phyloP scores from a whole-genome alignment of 116 monocot genomes.

The Phalaenopsis hybrid region DNA sequence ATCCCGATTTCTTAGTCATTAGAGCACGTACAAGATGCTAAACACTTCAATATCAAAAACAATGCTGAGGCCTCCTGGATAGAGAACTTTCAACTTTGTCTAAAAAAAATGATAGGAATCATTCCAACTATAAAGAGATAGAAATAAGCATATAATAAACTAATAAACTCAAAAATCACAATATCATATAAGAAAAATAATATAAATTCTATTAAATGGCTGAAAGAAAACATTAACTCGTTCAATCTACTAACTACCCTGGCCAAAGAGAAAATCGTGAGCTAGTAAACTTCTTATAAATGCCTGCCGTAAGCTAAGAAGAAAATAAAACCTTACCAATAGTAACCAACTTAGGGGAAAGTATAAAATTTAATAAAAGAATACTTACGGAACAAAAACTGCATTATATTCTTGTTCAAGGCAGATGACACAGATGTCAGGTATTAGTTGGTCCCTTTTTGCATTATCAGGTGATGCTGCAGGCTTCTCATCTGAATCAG shows the following conservation, averaged over 20 bases:
- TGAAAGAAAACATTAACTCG: too few species aligned
- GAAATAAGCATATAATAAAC: too few species aligned
- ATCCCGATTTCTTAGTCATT: too few species aligned
- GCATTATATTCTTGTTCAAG: constrained; percentile 89
- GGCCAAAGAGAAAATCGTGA: background rate
- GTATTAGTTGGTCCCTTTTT: constrained; percentile 52
- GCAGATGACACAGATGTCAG: constrained; percentile 96
- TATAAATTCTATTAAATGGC: too few species aligned
- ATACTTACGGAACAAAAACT: constrained; percentile 97
- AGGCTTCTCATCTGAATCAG: constrained; percentile 26
- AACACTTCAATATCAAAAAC: too few species aligned
- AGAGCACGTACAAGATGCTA: too few species aligned
- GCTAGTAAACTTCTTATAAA: background rate
- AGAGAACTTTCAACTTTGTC: too few species aligned
- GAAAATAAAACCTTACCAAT: background rate
- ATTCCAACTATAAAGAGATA: too few species aligned
- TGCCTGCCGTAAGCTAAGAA: background rate
- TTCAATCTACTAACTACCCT: background rate
- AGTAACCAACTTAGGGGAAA: background rate
- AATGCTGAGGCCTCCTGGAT: too few species aligned
- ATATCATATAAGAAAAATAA: too few species aligned
- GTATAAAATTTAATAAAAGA: background rate
- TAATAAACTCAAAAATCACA: too few species aligned
- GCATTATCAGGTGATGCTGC: constrained; percentile 41
- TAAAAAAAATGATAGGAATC: too few species aligned